Base-by-base conservation (phyloP, 2,329 filamentous ascomycete genomes). In the Escovopsis sp. region DNA sequence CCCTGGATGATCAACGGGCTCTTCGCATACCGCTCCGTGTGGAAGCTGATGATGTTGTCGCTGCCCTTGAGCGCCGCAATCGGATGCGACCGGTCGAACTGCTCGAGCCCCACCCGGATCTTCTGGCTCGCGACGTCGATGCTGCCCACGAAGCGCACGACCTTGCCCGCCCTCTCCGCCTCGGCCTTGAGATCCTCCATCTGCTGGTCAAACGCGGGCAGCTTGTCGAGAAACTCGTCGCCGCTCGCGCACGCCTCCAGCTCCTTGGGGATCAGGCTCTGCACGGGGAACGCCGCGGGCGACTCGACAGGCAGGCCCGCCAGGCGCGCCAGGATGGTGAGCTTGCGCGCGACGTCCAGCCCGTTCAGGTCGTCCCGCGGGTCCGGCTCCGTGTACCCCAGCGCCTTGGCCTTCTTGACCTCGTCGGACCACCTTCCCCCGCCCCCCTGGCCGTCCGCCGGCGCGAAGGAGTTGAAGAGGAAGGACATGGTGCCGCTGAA, bases 31-130 rank as follows among this genome's bases (percentile, higher is more conserved):
- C 90, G 72, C 68, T 92, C 81, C 5, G 90, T 98, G 62, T 94
- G 93, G 67, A 98, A 94, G 66, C 79, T 93, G 54, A 98, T 94
- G 55, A 98, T 93, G 65, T 98, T 98, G 56, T 96, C 90, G 57
- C 87, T 96, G 26, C 90, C 90, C 70, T 94, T 93, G 39, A 98
- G 68, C 33, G 82, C 80, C 12, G 90, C 90, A 61, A 98, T 94
- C 11, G 90, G 83, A 53, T 92, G 85, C 41, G 80, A 82, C 47
- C 74, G 75, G 45, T 93, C 86, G 48, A 86, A 87, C 61, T 80
- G 83, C 68, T 94, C 79, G 44, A 98, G 62, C 3, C 90, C 88
- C 39, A 98, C 90, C 66, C 87, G 92, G 56, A 96, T 81, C 47
- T 76, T 65, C 55, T 84, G 79, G 41, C 68, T 71, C n/a, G 64